Evolutionary conservation across 169 alveolate genomes (phyloP), one percentile per base, ranked within the genome.

Genomic region (Cryptosporidium ubiquitum): DNA sequence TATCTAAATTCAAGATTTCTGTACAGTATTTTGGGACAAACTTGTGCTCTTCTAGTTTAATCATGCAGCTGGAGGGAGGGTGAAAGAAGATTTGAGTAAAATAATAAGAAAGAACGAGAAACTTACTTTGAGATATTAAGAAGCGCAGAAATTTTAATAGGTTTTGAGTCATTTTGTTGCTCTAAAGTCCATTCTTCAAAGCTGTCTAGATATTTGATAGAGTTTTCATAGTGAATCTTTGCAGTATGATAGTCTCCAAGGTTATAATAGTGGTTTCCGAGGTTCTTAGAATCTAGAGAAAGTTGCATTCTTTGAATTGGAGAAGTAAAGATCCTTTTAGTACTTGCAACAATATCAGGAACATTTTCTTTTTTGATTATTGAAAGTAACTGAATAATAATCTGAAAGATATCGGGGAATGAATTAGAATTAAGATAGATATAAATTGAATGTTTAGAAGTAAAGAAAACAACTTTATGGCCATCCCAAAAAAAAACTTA

Each of bases 51-150:
- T 49, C 35, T 2, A 79, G 49, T 31, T 79, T 79, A 18, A 60
- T 37, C 26, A 79, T 31, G 18, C 89, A 79, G 47, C 89, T 79
- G n/a, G 47, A 60, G 9, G 31, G 39, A 18, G 26, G 33, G 6
- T 26, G n/a, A 31, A 6, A 23, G 9, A 37, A 40, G 7, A 16
- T 44, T 44, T 44, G 5, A 57, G 47, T n/a, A 18, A 12, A 12
- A 10, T 31, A n/a, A 1, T 26, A 52, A 10, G 39, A 14, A 37
- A 73, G 20, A 51, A 20, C 2, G 44, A 18, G 60, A 20, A 42
- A 40, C 89, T 79, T 64, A 79, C 89, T 79, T 79, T 1, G 89
- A 79, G 31, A 79, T 61, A n/a, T 79, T 79, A 26, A 79, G 61
- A 7, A 79, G 75, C 5, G 39, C 44, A 26, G 89, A 58, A 1